A percentile compares a stretch with the other conserved stretches of the same genome.
Evolutionary conservation across 768 basidiomycete species (phyloP).

Genomic region (Obba rivulosa): DNA sequence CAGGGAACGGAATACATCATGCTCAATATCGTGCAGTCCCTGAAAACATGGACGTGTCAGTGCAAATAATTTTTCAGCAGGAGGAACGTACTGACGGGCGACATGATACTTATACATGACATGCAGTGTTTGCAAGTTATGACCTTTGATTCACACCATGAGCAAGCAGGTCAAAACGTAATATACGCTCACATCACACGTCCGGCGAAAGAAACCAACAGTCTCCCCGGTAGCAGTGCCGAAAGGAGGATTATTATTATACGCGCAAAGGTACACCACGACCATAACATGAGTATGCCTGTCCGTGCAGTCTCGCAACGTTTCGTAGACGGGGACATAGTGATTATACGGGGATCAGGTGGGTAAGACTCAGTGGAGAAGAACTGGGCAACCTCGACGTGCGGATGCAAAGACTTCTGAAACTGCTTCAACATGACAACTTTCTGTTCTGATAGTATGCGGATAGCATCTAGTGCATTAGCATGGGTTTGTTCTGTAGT

Average conservation of each 20-base stretch:
- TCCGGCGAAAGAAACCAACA: background rate
- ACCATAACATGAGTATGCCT: background rate
- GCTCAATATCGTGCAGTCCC: too few relatives aligned
- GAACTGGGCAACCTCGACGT: background rate
- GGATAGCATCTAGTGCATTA: too few relatives aligned
- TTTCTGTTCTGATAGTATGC: background rate
- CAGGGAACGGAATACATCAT: too few relatives aligned
- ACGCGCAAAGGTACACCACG: background rate
- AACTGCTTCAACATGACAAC: background rate
- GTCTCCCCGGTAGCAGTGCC: background rate
- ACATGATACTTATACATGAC: too few relatives aligned
- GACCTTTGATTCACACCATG: too few relatives aligned
- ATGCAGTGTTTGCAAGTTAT: too few relatives aligned
- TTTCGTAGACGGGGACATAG: background rate
- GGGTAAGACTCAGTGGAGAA: background rate
- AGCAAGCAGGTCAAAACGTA: too few relatives aligned
- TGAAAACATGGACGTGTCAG: too few relatives aligned
- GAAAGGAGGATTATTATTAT: background rate
- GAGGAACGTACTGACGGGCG: too few relatives aligned
- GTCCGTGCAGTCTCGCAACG: background rate
- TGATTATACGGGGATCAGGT: background rate
- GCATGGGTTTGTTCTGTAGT: too few relatives aligned
- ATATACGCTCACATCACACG: too few relatives aligned
- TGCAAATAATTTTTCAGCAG: too few relatives aligned
- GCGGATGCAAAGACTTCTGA: background rate